Conservation (phyloP, 441 rosid genomes). For the Euphorbia neoarborescens region DNA sequence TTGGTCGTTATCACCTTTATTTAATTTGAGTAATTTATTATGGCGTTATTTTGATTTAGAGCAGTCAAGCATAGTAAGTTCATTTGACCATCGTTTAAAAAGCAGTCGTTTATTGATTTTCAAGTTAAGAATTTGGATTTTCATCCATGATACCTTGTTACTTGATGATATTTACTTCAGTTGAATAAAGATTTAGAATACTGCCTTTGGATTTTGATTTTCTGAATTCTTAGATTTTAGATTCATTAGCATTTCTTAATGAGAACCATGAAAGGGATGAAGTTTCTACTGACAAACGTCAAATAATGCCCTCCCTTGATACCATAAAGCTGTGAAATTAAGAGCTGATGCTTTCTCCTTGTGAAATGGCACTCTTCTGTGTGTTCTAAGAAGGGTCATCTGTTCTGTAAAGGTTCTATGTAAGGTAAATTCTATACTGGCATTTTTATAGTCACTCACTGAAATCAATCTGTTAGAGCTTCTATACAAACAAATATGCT, state of each 20-base stretch:
- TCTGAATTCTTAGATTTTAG: background rate
- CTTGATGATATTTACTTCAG: background rate
- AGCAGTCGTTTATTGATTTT: background rate
- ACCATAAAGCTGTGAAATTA: background rate
- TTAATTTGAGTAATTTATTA: background rate
- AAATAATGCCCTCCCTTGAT: background rate
- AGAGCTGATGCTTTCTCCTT: background rate
- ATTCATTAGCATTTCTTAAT: background rate
- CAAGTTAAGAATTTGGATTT: background rate
- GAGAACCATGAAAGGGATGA: background rate
- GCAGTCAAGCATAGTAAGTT: background rate
- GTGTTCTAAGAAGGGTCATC: background rate
- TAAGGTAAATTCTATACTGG: no score
- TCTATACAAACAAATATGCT: no score
- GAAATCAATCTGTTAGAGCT: no score
- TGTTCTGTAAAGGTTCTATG: no score
- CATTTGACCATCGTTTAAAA: background rate
- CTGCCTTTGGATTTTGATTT: background rate
- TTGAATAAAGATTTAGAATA: background rate
- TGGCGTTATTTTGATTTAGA: background rate
- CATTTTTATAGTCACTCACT: no score
- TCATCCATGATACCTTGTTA: background rate
- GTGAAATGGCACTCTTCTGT: background rate
- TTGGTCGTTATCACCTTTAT: background rate
- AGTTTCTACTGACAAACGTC: background rate